These are phyloP conservation scores for Cyclotella cryptica DNA, from an alignment of 108 stramenopile genomes.

Conservation along the genomic window DNA sequence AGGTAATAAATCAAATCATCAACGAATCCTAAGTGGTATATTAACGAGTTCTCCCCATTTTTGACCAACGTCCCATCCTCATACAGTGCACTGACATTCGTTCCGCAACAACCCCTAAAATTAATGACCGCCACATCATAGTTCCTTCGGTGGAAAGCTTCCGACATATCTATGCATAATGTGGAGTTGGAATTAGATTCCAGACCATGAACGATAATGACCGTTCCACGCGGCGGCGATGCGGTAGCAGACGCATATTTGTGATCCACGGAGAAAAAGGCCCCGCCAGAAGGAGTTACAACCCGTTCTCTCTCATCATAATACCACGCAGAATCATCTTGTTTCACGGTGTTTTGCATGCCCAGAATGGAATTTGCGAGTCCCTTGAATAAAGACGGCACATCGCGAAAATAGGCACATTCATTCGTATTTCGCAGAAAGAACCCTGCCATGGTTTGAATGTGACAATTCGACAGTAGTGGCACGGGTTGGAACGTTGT, in stretches of 20 bases:
- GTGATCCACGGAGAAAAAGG: conserved; percentile 81
- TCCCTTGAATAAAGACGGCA: background rate
- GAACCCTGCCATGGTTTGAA: conserved; percentile 71
- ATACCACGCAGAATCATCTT: conserved; percentile 31
- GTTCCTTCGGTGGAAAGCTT: conserved; percentile 56
- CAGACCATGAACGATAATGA: conserved; percentile 78
- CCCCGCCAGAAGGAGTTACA: conserved; percentile 62
- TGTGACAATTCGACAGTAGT: conserved; percentile 59
- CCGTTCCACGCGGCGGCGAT: conserved; percentile 42
- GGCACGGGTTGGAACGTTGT: conserved; percentile 51
- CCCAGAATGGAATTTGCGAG: background rate
- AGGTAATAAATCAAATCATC: conserved; percentile 84
- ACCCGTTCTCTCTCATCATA: conserved; percentile 73
- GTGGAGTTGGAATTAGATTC: conserved; percentile 75
- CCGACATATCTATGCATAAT: conserved; percentile 63
- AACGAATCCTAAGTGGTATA: conserved; percentile 93
- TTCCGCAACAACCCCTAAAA: conserved; percentile 88
- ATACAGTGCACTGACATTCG: conserved; percentile 60
- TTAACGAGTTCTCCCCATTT: background rate
- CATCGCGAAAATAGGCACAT: conserved; percentile 32
- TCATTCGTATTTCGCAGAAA: conserved; percentile 52
- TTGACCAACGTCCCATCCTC: conserved; percentile 18
- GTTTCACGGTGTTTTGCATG: conserved; percentile 3
- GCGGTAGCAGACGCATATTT: conserved; percentile 52
- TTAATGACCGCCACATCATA: conserved; percentile 81